Base-by-base conservation (phyloP, 768 basidiomycete genomes). In the Russula sp. region DNA sequence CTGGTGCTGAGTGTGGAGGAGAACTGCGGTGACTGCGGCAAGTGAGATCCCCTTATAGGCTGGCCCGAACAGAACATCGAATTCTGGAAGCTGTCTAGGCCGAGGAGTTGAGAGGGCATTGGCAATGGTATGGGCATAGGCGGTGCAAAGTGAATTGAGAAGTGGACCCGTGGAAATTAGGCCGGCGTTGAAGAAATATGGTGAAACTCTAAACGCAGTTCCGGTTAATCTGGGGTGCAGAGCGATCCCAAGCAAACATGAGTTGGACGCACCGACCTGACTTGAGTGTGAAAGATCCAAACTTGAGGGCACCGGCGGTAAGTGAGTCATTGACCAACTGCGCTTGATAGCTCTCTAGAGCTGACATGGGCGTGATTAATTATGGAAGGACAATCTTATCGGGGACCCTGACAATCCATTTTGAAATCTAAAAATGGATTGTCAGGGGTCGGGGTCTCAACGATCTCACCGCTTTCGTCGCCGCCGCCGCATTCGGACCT, bases 31-130 rank as follows among this genome's bases (percentile, higher is more conserved):
- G 38, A 89, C 83, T 0, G 95, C 89, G 0, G 94, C 95, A 57
- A 99, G 85, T 0, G 94, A 83, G 72, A 98, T 98, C 28, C 94
- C 96, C 77, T 98, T 98, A 79, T 98, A 98, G 2, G 96, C 95
- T 0, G 96, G 96, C 0, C 96, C 96, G 70, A 98, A 97, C 38
- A 98, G 81, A 51, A 98, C 83, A 69, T 96, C 92, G 70, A 95
- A 86, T 30, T 71, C 52, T 0, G 79, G 77, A 7, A 81, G 62
- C 11, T 70, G 59, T 2, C 62, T 58, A 53, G 68, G 57, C 59
- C 67, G 66, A 7, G 73, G 69, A 51, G 73, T 60, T 48, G 79
- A 77, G 9, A 78, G 76, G 0, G 89, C 82, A 24, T 78, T 75
- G 14, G 83, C 78, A 71, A 98, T 90, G 14, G 90, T 88, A 1